Base-by-base conservation (phyloP, 768 basidiomycete species). In the Kwoniella europaea region DNA sequence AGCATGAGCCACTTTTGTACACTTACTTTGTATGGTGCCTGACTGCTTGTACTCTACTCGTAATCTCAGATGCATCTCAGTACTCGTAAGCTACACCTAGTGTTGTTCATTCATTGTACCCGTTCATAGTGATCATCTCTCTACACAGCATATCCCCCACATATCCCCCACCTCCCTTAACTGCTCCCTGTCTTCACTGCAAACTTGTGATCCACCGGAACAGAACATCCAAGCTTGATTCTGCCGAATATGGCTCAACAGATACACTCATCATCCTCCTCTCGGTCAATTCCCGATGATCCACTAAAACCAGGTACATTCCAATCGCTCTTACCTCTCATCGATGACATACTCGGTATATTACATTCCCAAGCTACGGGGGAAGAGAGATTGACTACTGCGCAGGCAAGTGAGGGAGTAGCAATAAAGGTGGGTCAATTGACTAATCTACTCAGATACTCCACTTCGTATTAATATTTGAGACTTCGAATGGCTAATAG, bases 321-420 rank as follows among this genome's bases (percentile, higher is more conserved):
- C 68, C 71, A 56, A 16, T 78, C 79, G 0, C 9, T 80, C 60
- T 56, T 80, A 18, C 77, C 77, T 12, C 43, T 68, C 3, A 9
- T 80, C 18, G 67, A 78, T 62, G 70, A 71, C 15, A 55, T 78
- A 10, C 54, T 80, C 22, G 50, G 10, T 9, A 69, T 67, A 1
- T 13, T 79, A 18, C 24, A 65, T n/a, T 15, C 42, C 2, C 69
- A 74, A 27, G 62, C 62, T 22, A 65, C n/a, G 16, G 35, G 52
- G n/a, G 73, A 29, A 15, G 65, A 68, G 50, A 41, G 29, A 63
- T 22, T 62, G 12, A 46, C 18, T 22, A 61, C 53, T 16, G 67
- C 61, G 27, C 57, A 63, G 35, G 67, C 67, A 18, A 29, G 52
- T 18, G 67, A 68, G 50, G 46, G 62, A 29, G 67, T 68, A 18